Conservation (phyloP, 139 green algal species). For the Micromonas pusilla region DNA sequence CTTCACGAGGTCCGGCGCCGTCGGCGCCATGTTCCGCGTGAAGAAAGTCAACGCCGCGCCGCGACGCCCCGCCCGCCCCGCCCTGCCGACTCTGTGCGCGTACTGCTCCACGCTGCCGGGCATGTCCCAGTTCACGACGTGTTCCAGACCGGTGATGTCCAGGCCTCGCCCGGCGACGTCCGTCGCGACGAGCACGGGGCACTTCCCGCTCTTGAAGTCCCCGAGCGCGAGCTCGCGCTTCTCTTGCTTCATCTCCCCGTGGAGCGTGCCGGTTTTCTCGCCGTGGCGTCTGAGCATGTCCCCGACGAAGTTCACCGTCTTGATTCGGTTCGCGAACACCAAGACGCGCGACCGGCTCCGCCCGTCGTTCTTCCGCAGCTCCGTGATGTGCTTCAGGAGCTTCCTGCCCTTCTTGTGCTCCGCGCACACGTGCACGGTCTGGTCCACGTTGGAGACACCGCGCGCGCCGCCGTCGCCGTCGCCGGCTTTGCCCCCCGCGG, state of each 20-base stretch:
- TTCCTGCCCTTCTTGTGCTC: slow-evolving; percentile 82
- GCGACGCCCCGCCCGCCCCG: slow-evolving; percentile 23
- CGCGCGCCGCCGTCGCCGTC: background rate
- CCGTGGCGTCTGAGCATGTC: slow-evolving; percentile 31
- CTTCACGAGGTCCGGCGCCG: slow-evolving; percentile 22
- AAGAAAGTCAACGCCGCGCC: slow-evolving; percentile 29
- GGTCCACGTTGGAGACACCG: slow-evolving; percentile 17
- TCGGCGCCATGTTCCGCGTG: slow-evolving; percentile 32
- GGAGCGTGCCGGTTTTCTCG: slow-evolving; percentile 31
- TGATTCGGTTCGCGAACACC: slow-evolving; percentile 84
- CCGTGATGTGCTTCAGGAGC: slow-evolving; percentile 65
- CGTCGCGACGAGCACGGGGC: slow-evolving; percentile 47
- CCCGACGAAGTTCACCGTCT: slow-evolving; percentile 54
- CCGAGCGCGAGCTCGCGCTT: slow-evolving; percentile 63
- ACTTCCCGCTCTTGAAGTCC: slow-evolving; percentile 61
- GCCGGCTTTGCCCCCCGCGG: background rate
- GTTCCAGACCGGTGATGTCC: slow-evolving; percentile 36
- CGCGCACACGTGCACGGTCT: slow-evolving; percentile 91
- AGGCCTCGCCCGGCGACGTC: slow-evolving; percentile 54
- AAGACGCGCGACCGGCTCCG: slow-evolving; percentile 63
- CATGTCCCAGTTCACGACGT: slow-evolving; percentile 94
- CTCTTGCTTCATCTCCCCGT: slow-evolving; percentile 24
- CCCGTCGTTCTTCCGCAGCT: slow-evolving; percentile 25
- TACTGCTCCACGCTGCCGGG: slow-evolving; percentile 80
- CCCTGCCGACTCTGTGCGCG: slow-evolving; percentile 64